A percentile compares a stretch with the other conserved stretches of the same genome.
Conservation (phyloP, 768 basidiomycete species). For the Auricularia cornea region DNA sequence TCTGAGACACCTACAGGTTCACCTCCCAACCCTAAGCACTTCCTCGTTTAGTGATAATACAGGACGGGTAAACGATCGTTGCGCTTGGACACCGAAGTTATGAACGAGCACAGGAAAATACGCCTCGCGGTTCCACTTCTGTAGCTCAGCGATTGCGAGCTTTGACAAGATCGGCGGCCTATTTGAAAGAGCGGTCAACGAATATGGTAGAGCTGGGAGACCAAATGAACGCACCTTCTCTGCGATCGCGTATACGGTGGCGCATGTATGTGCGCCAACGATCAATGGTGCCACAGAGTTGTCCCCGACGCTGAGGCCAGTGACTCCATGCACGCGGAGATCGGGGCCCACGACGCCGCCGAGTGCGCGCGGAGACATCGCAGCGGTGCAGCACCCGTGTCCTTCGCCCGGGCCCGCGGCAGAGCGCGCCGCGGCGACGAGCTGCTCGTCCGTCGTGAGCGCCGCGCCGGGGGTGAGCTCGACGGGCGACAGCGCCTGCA, state of each 20-base stretch:
- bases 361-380: slow-evolving; percentile 30
- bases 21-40: too few species aligned
- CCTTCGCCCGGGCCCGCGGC: slow-evolving; percentile 13
- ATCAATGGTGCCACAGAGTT: slow-evolving; percentile 14
- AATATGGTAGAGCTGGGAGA: background rate
- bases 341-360: slow-evolving; percentile 40
- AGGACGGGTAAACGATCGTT: too few species aligned
- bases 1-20: too few species aligned
- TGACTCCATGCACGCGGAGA: slow-evolving; percentile 35
- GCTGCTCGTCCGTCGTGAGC: slow-evolving; percentile 8
- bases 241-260: slow-evolving; percentile 13
- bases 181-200: slow-evolving; percentile 6
- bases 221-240: background rate
- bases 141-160: too few species aligned
- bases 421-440: slow-evolving; percentile 13
- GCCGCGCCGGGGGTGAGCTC: slow-evolving; percentile 2
- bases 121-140: too few species aligned
- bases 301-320: slow-evolving; percentile 32
- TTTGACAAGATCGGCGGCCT: slow-evolving; percentile 19
- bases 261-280: slow-evolving; percentile 13
- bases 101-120: too few species aligned
- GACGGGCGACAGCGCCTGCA: background rate
- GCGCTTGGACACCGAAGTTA: too few species aligned
- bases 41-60: too few species aligned
- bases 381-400: slow-evolving; percentile 27